These are phyloP conservation scores for Aspergillus avenaceus DNA, from an alignment of 495 filamentous ascomycete species.

Conservation along the genomic window DNA sequence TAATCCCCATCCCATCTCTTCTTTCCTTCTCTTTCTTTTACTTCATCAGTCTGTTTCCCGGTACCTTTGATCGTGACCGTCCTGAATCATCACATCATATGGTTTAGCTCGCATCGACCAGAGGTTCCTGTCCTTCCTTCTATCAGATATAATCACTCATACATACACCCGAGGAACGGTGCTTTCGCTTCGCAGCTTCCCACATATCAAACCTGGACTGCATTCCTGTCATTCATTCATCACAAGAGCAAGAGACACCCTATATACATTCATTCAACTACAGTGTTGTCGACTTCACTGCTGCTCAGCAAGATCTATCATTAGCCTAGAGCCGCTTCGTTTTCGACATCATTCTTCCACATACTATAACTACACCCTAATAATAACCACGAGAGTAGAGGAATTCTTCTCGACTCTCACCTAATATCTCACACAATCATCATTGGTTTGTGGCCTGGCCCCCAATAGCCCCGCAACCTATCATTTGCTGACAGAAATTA, in stretches of 20 bases:
- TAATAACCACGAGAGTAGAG: slow-evolving; percentile 14
- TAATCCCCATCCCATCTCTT: slow-evolving; percentile 24
- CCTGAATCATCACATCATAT: slow-evolving; percentile 8
- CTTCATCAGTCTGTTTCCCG: slow-evolving; percentile 21
- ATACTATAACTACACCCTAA: slow-evolving; percentile 16
- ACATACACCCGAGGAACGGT: not conserved
- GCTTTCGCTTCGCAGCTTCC: slow-evolving; percentile 1
- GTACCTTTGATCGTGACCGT: slow-evolving; percentile 12
- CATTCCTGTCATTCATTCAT: slow-evolving; percentile 16
- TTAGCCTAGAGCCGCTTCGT: not conserved
- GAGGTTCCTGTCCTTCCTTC: slow-evolving; percentile 35
- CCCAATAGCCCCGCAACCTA: not conserved
- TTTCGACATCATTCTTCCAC: not conserved
- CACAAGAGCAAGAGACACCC: slow-evolving; percentile 12
- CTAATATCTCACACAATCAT: slow-evolving; percentile 10
- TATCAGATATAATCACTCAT: slow-evolving; percentile 8
- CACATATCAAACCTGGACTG: not conserved
- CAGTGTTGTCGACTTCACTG: slow-evolving; percentile 3
- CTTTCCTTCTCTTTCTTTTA: slow-evolving; percentile 17
- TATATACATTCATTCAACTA: slow-evolving; percentile 25
- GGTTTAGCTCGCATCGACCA: slow-evolving; percentile 15
- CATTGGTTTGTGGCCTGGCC: slow-evolving; percentile 16
- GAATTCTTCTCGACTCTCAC: slow-evolving; percentile 5
- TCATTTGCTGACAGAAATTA: not conserved
- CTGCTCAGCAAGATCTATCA: not conserved